Conservation (phyloP, 345 rosid species). For the Aethionema arabicum region DNA sequence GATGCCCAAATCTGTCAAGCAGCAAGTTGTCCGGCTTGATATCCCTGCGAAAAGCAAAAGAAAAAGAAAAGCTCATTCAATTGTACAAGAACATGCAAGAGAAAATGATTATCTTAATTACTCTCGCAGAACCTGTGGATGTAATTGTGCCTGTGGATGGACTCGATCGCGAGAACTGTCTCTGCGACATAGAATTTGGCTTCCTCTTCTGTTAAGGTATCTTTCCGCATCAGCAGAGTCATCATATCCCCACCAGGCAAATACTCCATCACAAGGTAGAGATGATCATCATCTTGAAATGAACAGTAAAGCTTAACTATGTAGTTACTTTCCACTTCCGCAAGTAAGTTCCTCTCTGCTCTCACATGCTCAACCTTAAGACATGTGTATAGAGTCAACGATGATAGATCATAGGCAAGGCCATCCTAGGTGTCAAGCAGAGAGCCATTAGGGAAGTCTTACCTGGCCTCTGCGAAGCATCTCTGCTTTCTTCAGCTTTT, state of each 20-base stretch:
- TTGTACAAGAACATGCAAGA: neutral
- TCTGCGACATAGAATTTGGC: constrained; percentile 71
- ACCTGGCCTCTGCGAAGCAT: constrained; percentile 99
- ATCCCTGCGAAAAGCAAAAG: constrained; percentile 40
- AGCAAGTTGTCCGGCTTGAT: constrained; percentile 66
- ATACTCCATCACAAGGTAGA: constrained; percentile 67
- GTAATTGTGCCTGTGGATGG: constrained; percentile 63
- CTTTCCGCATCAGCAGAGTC: constrained; percentile 72
- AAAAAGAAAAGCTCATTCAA: constrained; percentile 3
- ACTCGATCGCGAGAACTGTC: constrained; percentile 65
- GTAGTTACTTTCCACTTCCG: constrained; percentile 62
- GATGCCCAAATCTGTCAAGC: constrained; percentile 57
- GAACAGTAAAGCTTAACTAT: constrained; percentile 61
- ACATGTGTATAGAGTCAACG: constrained; percentile 13
- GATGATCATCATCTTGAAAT: constrained; percentile 62
- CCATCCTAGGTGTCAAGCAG: neutral
- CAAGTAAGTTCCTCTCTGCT: constrained; percentile 70
- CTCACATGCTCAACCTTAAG: constrained; percentile 62
- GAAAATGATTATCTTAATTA: neutral
- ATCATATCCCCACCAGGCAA: constrained; percentile 71
- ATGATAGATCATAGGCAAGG: neutral
- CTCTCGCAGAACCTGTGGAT: constrained; percentile 51
- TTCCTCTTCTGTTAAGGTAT: constrained; percentile 59
- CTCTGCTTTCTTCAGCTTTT: constrained; percentile 86
- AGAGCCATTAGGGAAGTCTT: constrained; percentile 1